Base-by-base conservation (phyloP, 2,329 filamentous ascomycete genomes). In the Ceratocystis eucalypticola region DNA sequence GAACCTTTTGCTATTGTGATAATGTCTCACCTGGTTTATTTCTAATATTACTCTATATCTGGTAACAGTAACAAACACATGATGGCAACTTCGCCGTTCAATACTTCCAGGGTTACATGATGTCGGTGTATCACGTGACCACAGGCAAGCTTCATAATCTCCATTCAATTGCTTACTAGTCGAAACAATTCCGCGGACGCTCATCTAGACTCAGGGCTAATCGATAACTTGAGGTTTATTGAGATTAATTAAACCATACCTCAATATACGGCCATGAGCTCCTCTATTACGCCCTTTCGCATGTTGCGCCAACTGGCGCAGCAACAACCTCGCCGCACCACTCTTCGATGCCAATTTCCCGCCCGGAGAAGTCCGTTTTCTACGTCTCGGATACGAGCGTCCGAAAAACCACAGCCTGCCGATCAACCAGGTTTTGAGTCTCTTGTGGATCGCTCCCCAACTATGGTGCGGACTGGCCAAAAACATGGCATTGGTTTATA, bases 351-450 rank as follows among this genome's bases (percentile, higher is more conserved):
- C 45, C 66, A 62, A 22, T 25, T 41, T 20, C 46, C 46, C 8
- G 17, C 41, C 4, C 61, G 55, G 30, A 67, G 53, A 65, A 50
- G 25, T 41, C 64, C 37, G 17, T 67, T 65, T 61, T 55, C 65
- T 41, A 63, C 61, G n/a, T 46, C 41, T 55, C 65, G 70, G 5
- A 37, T 69, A 6, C 62, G 69, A 8, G 69, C 69, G 53, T 67
- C 69, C n/a, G 68, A 69, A 59, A 72, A 71, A 57, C 69, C 67
- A 5, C 81, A 83, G 70, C 82, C 84, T 41, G 87, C 82, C 71
- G 90, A 96, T 72, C 84, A 91, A 73, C 88, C 89, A 1, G 82
- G 82, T 73, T 96, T 95, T 78, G 82, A 84, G 68, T 96, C 91
- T 6, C 86, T 96, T 70, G 83, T 96, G 70, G 69, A 99, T 77